These are phyloP conservation scores for Mortierella antarctica DNA, from an alignment of 192 early-diverging fungal species.

Conservation along the genomic window DNA sequence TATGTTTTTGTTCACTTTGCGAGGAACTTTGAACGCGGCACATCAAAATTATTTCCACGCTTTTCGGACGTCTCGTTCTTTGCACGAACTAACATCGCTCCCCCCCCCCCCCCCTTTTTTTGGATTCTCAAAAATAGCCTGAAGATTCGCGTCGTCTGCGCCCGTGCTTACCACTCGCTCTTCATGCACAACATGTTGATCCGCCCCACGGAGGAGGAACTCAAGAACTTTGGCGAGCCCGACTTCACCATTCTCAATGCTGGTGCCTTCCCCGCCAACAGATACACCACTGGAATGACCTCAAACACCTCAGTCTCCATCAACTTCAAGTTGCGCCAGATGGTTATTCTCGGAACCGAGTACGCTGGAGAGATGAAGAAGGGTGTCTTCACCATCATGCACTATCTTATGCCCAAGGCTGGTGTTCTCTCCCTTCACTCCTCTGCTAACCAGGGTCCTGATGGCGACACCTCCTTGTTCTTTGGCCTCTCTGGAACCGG, in stretches of 20 bases:
- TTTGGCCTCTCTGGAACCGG: conserved; percentile 98
- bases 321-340: conserved; percentile 94
- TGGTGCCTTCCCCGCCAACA: conserved; percentile 93
- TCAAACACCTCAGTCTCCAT: conserved; percentile 92
- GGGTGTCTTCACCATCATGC: conserved; percentile 98
- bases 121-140: conserved; percentile 57
- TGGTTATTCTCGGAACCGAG: conserved; percentile 98
- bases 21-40: background rate
- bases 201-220: conserved; percentile 91
- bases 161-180: conserved; percentile 95
- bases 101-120: background rate
- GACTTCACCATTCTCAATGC: conserved; percentile 99
- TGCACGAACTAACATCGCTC: background rate
- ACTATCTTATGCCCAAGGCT: conserved; percentile 97
- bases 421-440: conserved; percentile 92
- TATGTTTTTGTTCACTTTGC: conserved; percentile 10
- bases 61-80: background rate
- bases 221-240: conserved; percentile 91
- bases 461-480: conserved; percentile 95
- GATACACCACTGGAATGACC: conserved; percentile 95
- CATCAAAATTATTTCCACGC: background rate
- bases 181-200: conserved; percentile 99
- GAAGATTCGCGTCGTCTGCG: conserved; percentile 96
- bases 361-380: conserved; percentile 99
- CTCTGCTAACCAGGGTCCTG: conserved; percentile 92